Percentiles rank a stretch among this genome's conserved stretches.
Evolutionary conservation across 768 basidiomycete species (phyloP).

Genomic region (Rhizopogon sp.): DNA sequence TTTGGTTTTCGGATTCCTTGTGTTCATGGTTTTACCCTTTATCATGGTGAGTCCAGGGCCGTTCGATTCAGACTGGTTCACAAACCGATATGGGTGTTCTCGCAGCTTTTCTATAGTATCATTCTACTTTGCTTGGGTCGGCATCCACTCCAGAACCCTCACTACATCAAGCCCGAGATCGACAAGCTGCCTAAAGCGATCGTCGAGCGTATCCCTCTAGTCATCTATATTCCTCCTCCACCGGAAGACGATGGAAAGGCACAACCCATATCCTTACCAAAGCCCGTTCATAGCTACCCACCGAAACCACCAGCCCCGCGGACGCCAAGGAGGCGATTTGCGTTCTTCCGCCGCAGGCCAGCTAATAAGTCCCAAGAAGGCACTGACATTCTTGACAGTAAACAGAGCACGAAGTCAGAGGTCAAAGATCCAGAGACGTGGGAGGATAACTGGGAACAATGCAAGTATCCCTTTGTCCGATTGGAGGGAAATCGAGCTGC

Average conservation of each 20-base stretch:
- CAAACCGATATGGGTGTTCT: slow-evolving; percentile 5
- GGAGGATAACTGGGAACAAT: slow-evolving; percentile 76
- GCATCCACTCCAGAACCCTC: slow-evolving; percentile 71
- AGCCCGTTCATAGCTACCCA: slow-evolving; percentile 55
- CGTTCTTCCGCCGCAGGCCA: slow-evolving; percentile 38
- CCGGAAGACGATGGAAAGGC: slow-evolving; percentile 38
- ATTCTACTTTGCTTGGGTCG: slow-evolving; percentile 75
- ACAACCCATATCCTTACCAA: slow-evolving; percentile 37
- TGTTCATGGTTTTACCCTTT: slow-evolving; percentile 76
- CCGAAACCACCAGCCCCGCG: slow-evolving; percentile 37
- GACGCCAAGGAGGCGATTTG: slow-evolving; percentile 43
- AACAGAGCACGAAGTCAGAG: slow-evolving; percentile 5
- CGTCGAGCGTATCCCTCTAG: slow-evolving; percentile 78
- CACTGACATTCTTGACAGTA: slow-evolving; percentile 14
- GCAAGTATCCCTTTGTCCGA: slow-evolving; percentile 76
- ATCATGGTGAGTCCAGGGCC: slow-evolving; percentile 53
- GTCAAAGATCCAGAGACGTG: slow-evolving; percentile 43
- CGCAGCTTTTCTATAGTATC: slow-evolving; percentile 72
- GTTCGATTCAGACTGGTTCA: neutral
- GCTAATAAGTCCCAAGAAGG: slow-evolving; percentile 16
- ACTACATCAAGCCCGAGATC: slow-evolving; percentile 72
- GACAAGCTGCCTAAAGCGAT: slow-evolving; percentile 65
- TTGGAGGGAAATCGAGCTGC: slow-evolving; percentile 80
- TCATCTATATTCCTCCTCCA: slow-evolving; percentile 81
- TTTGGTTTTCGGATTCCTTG: slow-evolving; percentile 65